Conservation (phyloP, 176 grass and related monocot genomes). For the Cocos nucifera region DNA sequence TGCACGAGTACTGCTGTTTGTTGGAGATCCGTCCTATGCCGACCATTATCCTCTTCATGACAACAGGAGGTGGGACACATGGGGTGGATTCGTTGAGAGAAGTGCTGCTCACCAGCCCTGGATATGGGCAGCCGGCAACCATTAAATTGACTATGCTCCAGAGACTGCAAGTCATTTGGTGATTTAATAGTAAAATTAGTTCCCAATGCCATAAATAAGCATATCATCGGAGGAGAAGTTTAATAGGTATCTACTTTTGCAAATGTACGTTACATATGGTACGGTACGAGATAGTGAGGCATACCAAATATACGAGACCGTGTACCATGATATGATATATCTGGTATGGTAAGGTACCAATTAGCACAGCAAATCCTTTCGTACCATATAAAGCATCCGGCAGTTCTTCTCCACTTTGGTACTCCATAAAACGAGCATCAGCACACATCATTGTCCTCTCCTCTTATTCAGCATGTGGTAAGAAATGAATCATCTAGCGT, state of each 20-base stretch:
- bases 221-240: too few relatives aligned
- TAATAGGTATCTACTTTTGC: too few relatives aligned
- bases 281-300: too few relatives aligned
- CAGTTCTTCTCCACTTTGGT: conserved; percentile 51
- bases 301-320: too few relatives aligned
- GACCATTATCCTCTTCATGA: conserved; percentile 46
- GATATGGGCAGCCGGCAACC: conserved; percentile 62
- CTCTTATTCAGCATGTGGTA: conserved; percentile 57
- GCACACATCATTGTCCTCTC: conserved; percentile 42
- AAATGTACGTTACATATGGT: too few relatives aligned
- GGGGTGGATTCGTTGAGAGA: conserved; percentile 48
- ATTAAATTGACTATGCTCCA: conserved; percentile 51
- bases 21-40: background rate
- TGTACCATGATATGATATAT: too few relatives aligned
- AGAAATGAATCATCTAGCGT: background rate
- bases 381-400: conserved; percentile 21
- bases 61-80: conserved; percentile 63
- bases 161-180: conserved; percentile 24
- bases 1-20: too few relatives aligned
- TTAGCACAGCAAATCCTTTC: too few relatives aligned
- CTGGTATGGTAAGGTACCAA: too few relatives aligned
- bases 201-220: too few relatives aligned
- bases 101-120: conserved; percentile 51
- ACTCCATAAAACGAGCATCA: conserved; percentile 32
- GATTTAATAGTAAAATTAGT: too few relatives aligned